Base-by-base conservation (phyloP, 768 basidiomycete genomes). In the Lactarius sanguifluus region DNA sequence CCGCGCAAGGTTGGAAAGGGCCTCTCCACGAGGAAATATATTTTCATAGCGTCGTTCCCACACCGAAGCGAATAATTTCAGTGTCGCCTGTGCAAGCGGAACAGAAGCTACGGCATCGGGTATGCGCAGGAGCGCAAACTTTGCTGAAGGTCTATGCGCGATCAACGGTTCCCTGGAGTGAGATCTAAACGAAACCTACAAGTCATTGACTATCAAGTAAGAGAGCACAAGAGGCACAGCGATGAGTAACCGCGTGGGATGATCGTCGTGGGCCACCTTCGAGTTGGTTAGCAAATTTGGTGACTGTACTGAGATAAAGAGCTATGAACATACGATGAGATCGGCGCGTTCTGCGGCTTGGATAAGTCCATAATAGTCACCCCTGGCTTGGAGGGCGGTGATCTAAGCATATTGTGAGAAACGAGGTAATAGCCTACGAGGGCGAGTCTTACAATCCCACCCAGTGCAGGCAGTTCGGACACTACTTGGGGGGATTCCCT, bases 151-250 rank as follows among this genome's bases (percentile, higher is more conserved):
- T 23, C 90, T 91, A 64, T 62, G 60, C 57, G n/a, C n/a, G 50
- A 32, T 28, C 41, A 40, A 57, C n/a, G n/a, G 40, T 43, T 43
- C 18, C 52, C 38, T 32, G 23, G 36, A 38, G 59, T 30, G 34
- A 47, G 20, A 20, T 32, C 32, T 3, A 41, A 54, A 25, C 52
- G 32, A 34, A 20, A 76, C 87, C 72, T 71, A 88, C 90, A 86
- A 72, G 65, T 89, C 81, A 70, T 91, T 85, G 47, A 81, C 64
- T 52, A 87, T 86, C 52, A 91, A 78, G 76, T 90, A 87, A 5
- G 83, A 81, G 15, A 92, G 80, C 25, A 89, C 83, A 38, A 91
- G 76, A 16, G 89, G 88, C 4, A 81, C 80, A 13, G 82, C 79
- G 40, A 88, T 72, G 41, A 89, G 76, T 23, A 91, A 64, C 9